Conservation (phyloP, 225 moss, liverwort and hornwort species). For the Physcomitrium patens region DNA sequence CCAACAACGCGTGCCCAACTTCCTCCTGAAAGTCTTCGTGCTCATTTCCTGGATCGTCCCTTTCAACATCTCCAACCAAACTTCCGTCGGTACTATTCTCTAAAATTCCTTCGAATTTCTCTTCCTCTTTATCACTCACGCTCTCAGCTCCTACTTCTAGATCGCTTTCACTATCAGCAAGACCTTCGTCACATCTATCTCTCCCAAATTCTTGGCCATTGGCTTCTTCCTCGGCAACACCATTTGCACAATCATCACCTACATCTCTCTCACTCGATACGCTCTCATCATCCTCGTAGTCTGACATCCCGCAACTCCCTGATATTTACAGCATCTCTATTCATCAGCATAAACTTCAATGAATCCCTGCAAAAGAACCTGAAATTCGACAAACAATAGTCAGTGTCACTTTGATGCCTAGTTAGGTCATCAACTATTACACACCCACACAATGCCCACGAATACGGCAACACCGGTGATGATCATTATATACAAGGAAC, state of each 20-base stretch:
- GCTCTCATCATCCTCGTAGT: conserved; percentile 75
- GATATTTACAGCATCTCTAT: conserved; percentile 37
- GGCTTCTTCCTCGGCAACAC: conserved; percentile 47
- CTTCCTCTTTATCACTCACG: conserved; percentile 70
- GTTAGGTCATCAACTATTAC: conserved; percentile 14
- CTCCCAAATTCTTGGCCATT: conserved; percentile 51
- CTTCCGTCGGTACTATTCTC: conserved; percentile 82
- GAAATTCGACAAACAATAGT: conserved; percentile 12
- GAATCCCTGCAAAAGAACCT: conserved; percentile 42
- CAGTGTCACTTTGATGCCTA: conserved; percentile 23
- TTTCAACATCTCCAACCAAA: conserved; percentile 73
- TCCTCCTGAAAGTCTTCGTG: conserved; percentile 64
- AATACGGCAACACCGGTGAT: conserved; percentile 8
- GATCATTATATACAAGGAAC: not conserved
- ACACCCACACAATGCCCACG: not conserved
- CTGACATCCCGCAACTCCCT: conserved; percentile 72
- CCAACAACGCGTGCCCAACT: conserved; percentile 24
- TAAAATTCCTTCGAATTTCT: conserved; percentile 44
- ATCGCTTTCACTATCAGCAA: conserved; percentile 71
- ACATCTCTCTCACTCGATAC: conserved; percentile 61
- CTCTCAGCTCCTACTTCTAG: conserved; percentile 73
- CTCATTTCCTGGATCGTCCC: conserved; percentile 51
- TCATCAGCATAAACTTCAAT: conserved; percentile 38
- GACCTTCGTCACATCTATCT: conserved; percentile 67
- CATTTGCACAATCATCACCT: conserved; percentile 66